phyloP scores from a whole-genome alignment of 345 rosid species.

The Linum trigynum region DNA sequence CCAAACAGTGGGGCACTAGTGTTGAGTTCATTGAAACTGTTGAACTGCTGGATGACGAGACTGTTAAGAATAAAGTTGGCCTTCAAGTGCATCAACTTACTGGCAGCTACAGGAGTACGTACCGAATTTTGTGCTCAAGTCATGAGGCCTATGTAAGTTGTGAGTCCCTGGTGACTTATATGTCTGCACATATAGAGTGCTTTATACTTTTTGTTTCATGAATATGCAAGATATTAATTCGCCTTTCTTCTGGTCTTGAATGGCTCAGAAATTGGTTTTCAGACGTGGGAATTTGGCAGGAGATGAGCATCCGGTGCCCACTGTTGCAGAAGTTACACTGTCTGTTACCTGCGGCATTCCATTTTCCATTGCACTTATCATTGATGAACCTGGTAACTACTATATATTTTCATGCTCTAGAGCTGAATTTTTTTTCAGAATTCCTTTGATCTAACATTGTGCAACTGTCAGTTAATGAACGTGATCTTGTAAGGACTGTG shows the following conservation, averaged over 20 bases:
- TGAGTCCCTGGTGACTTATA: not conserved
- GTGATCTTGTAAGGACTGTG: slow-evolving; percentile 45
- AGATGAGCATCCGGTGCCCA: slow-evolving; percentile 68
- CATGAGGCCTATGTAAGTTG: slow-evolving; percentile 63
- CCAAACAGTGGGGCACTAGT: slow-evolving; percentile 64
- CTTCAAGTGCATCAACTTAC: slow-evolving; percentile 34
- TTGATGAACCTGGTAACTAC: slow-evolving; percentile 78
- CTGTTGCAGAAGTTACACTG: slow-evolving; percentile 50
- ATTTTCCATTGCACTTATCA: slow-evolving; percentile 55
- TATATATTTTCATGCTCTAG: not conserved
- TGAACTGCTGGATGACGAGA: slow-evolving; percentile 36
- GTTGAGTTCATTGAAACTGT: slow-evolving; percentile 50
- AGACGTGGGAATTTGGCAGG: slow-evolving; percentile 79
- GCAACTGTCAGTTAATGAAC: slow-evolving; percentile 52
- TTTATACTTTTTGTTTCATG: not conserved
- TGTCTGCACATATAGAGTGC: not conserved
- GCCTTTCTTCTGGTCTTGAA: slow-evolving; percentile 14
- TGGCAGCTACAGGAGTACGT: slow-evolving; percentile 35
- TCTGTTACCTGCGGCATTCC: slow-evolving; percentile 62
- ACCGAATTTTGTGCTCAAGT: slow-evolving; percentile 52
- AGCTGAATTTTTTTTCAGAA: not conserved
- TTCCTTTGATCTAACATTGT: not conserved
- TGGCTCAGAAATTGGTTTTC: slow-evolving; percentile 55
- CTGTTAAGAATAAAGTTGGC: slow-evolving; percentile 27
- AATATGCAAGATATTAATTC: not conserved